Conservation (phyloP, 257 asterid species). For the Nicotiana paniculata region DNA sequence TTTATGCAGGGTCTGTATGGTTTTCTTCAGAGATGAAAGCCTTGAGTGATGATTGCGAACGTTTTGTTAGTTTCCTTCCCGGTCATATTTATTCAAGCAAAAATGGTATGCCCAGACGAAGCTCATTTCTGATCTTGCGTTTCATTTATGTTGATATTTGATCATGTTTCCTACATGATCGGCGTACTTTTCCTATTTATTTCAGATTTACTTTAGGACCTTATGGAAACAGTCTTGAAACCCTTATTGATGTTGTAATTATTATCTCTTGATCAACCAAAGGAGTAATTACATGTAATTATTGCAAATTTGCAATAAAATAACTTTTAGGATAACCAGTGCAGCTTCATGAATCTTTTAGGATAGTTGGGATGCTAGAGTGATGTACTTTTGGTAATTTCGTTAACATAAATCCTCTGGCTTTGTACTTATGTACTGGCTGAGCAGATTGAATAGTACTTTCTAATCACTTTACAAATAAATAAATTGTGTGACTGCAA, state of each 20-base stretch:
- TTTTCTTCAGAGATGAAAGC: conserved; percentile 99
- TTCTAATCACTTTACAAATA: neutral
- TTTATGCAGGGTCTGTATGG: conserved; percentile 91
- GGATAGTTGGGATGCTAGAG: neutral
- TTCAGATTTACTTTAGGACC: neutral
- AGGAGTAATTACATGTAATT: neutral
- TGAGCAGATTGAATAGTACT: neutral
- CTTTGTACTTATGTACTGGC: neutral
- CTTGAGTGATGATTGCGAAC: conserved; percentile 94
- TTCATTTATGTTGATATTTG: neutral
- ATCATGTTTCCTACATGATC: neutral
- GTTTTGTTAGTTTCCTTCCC: conserved; percentile 82
- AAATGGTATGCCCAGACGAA: conserved; percentile 44
- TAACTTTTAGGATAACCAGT: neutral
- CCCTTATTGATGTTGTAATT: neutral
- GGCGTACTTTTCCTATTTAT: neutral
- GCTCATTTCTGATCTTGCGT: neutral
- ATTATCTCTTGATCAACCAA: neutral
- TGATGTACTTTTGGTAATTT: neutral
- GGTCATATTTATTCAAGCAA: conserved; percentile 97
- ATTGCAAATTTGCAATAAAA: neutral
- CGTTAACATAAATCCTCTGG: neutral
- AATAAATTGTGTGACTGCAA: neutral
- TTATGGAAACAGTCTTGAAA: neutral
- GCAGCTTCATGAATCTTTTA: neutral